Conservation (phyloP, 345 rosid genomes). For the Luvunga scandens region DNA sequence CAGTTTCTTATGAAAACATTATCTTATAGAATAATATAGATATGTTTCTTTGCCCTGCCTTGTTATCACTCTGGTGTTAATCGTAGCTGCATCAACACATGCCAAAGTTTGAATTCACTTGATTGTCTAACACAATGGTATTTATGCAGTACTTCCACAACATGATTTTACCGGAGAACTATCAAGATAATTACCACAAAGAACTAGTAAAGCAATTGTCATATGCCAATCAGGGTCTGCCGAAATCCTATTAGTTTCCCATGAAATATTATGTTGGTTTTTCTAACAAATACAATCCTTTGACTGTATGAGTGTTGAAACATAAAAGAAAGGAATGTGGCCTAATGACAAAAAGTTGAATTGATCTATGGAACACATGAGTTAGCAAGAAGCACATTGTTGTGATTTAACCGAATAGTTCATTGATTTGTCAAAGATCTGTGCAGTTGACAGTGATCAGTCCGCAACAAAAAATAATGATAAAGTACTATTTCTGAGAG, state of each 20-base stretch:
- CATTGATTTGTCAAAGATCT: not conserved
- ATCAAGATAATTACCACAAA: not conserved
- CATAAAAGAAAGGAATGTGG: not conserved
- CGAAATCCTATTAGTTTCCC: not conserved
- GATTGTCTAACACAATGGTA: too few species aligned
- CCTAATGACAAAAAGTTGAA: not conserved
- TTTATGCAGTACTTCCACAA: not conserved
- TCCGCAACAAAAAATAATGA: not conserved
- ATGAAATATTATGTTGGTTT: not conserved
- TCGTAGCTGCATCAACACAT: not conserved
- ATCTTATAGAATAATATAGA: not conserved
- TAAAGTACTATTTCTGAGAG: not conserved
- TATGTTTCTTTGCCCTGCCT: not conserved
- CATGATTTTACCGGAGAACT: not conserved
- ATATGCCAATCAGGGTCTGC: not conserved
- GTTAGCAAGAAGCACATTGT: not conserved
- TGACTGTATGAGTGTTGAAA: not conserved
- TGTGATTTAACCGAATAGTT: not conserved
- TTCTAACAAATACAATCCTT: not conserved
- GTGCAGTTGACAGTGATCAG: not conserved
- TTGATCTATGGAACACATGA: too few species aligned
- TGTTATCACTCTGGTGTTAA: not conserved
- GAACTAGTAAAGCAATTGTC: not conserved
- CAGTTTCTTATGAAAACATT: not conserved
- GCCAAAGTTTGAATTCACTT: not conserved